These are phyloP conservation scores for Naganishia antarctica DNA, from an alignment of 768 basidiomycete species.

Conservation along the genomic window DNA sequence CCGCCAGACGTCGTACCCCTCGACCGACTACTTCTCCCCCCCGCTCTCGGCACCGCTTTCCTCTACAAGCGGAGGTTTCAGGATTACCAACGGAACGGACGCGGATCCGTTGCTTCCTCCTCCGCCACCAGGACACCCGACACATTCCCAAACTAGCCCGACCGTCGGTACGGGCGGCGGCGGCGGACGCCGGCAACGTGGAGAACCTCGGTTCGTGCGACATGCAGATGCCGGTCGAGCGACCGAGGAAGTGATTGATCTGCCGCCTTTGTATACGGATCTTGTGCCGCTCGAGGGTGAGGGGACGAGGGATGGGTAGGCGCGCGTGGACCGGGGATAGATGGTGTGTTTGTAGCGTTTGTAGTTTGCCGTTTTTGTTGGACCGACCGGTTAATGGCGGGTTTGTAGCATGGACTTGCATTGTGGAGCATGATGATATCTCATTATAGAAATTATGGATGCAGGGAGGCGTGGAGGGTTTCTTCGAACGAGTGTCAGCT, in stretches of 20 bases:
- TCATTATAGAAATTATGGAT: too few species aligned
- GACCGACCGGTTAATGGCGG: too few species aligned
- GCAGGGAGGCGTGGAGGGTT: too few species aligned
- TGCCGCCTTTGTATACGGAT: conserved; percentile 31
- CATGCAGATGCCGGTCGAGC: conserved; percentile 28
- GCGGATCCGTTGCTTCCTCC: conserved; percentile 18
- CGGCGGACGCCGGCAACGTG: neutral
- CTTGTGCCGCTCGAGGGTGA: conserved; percentile 14
- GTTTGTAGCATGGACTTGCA: too few species aligned
- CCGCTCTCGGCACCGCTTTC: neutral
- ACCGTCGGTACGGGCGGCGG: too few species aligned
- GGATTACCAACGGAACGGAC: conserved; percentile 27
- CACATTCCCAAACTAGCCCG: too few species aligned
- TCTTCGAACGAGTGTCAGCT: too few species aligned
- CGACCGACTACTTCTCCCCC: neutral
- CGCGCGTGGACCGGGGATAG: neutral
- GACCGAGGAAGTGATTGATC: conserved; percentile 29
- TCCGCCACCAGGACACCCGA: neutral
- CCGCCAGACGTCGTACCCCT: neutral
- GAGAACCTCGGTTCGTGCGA: conserved; percentile 28
- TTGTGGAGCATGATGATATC: too few species aligned
- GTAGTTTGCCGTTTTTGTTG: too few species aligned
- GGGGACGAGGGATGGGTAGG: neutral
- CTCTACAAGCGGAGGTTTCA: conserved; percentile 10
- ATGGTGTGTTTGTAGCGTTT: neutral